phyloP scores from a whole-genome alignment of 2,329 filamentous ascomycete genomes.

The Arthrobotrys sphaeroides region DNA sequence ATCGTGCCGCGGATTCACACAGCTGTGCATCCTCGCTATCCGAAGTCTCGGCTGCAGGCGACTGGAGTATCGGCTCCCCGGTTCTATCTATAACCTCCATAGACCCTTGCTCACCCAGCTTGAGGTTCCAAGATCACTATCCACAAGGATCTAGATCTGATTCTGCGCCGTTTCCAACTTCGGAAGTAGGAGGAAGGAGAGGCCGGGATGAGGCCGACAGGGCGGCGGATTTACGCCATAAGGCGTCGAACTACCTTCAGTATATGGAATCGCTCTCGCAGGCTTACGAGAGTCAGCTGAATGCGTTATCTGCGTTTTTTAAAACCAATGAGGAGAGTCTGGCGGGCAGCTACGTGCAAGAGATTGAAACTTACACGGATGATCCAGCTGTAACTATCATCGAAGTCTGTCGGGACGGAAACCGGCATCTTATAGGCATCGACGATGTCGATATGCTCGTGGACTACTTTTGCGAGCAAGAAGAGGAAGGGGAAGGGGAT shows the following conservation, averaged over 20 bases:
- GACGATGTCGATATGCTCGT: constrained; percentile 38
- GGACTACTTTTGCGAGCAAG: constrained; percentile 40
- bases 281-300: constrained; percentile 47
- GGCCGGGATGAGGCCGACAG: neutral
- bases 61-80: constrained; percentile 44
- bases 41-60: neutral
- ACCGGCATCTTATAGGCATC: constrained; percentile 31
- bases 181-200: neutral
- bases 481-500: neutral
- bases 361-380: constrained; percentile 18
- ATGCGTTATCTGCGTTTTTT: constrained; percentile 37
- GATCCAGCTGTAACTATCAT: constrained; percentile 32
- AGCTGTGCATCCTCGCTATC: constrained; percentile 19
- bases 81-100: constrained; percentile 47
- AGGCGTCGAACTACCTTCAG: constrained; percentile 51
- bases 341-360: neutral
- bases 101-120: constrained; percentile 34
- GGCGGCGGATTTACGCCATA: constrained; percentile 33
- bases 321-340: neutral
- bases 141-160: neutral
- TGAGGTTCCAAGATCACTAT: constrained; percentile 36
- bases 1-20: neutral
- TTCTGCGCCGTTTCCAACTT: neutral
- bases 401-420: constrained; percentile 28
- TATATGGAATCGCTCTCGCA: constrained; percentile 45